Evolutionary conservation across 257 asterid genomes (phyloP), one percentile per base, ranked within the genome.

Genomic region (Leonotis leonurus): DNA sequence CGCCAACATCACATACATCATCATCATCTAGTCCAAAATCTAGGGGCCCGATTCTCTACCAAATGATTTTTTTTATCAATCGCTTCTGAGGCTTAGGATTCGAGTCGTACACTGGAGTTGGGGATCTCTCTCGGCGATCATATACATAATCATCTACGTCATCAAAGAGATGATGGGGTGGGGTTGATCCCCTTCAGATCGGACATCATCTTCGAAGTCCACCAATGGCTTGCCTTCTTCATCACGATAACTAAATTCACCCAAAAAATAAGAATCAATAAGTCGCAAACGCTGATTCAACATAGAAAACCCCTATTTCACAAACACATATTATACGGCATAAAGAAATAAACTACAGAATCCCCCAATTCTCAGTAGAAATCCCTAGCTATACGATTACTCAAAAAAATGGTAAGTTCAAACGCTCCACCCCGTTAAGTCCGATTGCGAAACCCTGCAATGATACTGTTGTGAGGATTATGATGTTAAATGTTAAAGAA

Each of bases 191-290:
- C 73, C 82, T 52, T 92, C 96, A 39, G 98, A 86, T 46, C 33
- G 82, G 50, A 83, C 51, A 62, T 80, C 95, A 65, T 83, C 95
- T 37, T 84, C 90, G 17, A 81, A 92, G 52, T 89, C 87, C 89
- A 92, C 82, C 86, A 92, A 73, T 2, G 94, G 95, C 83, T 89
- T 97, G 18, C 99, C 97, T 20, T 92, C 97, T 67, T 92, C 99
- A 70, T 89, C 96, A 12, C 82, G 70, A 68, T 84, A 83, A 56
- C 96, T 88, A 80, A 63, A 77, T 68, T 44, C 59, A 48, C 30
- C 79, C 49, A 51, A 67, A 17, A 65, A n/a, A n/a, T n/a, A 30
- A 51, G 58, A 14, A 5, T 21, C 56, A 36, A 67, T 35, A 35
- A 39, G 60, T 56, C 12, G 6, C 0, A 33, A 33, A 6, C 39